A percentile compares a stretch with the other conserved stretches of the same genome.
phyloP scores from a whole-genome alignment of 306 rosid genomes.

The apple (Malus domestica) region DNA sequence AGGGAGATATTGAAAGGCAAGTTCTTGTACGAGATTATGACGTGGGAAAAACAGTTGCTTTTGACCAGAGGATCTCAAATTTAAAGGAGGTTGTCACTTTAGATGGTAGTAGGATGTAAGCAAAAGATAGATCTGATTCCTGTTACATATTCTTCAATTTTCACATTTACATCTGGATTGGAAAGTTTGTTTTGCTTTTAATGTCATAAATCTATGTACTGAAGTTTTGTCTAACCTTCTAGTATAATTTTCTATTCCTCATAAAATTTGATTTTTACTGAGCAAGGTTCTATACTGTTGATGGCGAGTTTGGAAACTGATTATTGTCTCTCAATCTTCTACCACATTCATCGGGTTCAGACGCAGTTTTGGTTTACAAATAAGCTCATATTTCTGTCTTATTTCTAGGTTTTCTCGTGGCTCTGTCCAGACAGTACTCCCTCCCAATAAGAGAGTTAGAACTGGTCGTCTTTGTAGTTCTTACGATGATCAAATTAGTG shows the following conservation, averaged over 20 bases:
- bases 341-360: neutral
- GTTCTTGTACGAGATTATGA: constrained; percentile 71
- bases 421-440: constrained; percentile 67
- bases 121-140: neutral
- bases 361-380: neutral
- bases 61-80: constrained; percentile 59
- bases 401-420: constrained; percentile 70
- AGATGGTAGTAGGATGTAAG: constrained; percentile 72
- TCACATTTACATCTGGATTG: neutral
- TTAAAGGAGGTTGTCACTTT: constrained; percentile 71
- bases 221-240: neutral
- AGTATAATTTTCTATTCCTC: neutral
- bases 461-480: constrained; percentile 66
- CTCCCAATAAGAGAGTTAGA: constrained; percentile 34
- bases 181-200: neutral
- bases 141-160: neutral
- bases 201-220: neutral
- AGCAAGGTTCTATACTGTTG: neutral
- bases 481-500: constrained; percentile 45
- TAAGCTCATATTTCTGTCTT: neutral
- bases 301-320: neutral
- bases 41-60: constrained; percentile 68
- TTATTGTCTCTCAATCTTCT: neutral
- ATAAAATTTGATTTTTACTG: neutral
- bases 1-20: constrained; percentile 84